Conservation (phyloP, 352 stramenopile genomes). For the Phytopythium litorale region DNA sequence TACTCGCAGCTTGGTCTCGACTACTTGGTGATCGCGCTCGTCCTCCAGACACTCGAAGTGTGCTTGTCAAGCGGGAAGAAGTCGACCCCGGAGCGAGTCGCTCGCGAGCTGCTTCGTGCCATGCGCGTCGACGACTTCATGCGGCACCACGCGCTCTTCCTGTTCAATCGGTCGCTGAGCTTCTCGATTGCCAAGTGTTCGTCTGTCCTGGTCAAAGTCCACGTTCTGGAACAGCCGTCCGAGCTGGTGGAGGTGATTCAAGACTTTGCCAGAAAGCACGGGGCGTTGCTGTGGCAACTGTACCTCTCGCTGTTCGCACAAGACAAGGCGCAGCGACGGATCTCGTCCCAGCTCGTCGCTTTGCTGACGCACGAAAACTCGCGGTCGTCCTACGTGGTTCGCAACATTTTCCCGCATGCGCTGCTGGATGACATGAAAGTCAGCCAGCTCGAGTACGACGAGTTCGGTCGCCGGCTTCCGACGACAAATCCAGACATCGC, state of each 20-base stretch:
- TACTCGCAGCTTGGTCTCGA: slow-evolving; percentile 81
- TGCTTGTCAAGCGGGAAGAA: slow-evolving; percentile 86
- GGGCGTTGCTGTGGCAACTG: slow-evolving; percentile 77
- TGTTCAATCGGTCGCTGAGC: slow-evolving; percentile 83
- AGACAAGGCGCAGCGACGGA: slow-evolving; percentile 81
- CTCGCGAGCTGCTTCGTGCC: slow-evolving; percentile 64
- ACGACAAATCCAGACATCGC: slow-evolving; percentile 45
- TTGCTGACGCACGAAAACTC: slow-evolving; percentile 84
- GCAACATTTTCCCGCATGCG: slow-evolving; percentile 79
- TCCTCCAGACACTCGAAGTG: slow-evolving; percentile 81
- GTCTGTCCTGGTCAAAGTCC: slow-evolving; percentile 84
- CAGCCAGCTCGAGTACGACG: slow-evolving; percentile 75
- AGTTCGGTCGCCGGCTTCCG: slow-evolving; percentile 73
- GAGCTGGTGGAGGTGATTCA: slow-evolving; percentile 86
- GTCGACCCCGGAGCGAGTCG: slow-evolving; percentile 72
- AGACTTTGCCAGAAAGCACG: slow-evolving; percentile 83
- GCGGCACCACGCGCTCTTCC: slow-evolving; percentile 78
- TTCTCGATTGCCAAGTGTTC: slow-evolving; percentile 86
- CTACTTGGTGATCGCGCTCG: slow-evolving; percentile 72
- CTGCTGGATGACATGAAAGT: slow-evolving; percentile 76
- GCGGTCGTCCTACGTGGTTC: slow-evolving; percentile 78
- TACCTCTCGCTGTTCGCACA: slow-evolving; percentile 79
- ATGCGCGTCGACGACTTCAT: slow-evolving; percentile 88
- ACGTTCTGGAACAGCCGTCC: slow-evolving; percentile 82
- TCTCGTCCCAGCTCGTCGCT: slow-evolving; percentile 83